Evolutionary conservation across 768 basidiomycete species (phyloP).

Genomic region (Pleurotus platypus): DNA sequence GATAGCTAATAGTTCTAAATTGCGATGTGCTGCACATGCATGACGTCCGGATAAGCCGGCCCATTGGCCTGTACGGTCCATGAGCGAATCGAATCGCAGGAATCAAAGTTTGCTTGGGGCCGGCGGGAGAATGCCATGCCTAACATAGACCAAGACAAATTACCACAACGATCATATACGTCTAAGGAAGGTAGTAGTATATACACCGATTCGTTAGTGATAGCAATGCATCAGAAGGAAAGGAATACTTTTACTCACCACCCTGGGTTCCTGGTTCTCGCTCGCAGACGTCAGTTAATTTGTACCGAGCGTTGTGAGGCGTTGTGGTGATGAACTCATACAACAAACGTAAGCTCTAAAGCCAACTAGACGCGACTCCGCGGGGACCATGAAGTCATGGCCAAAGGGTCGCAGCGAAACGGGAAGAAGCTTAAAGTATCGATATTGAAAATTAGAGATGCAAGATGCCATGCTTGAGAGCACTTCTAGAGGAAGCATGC

Average conservation of each 20-base stretch:
- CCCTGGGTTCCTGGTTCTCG: background rate
- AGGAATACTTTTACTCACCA: background rate
- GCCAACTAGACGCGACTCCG: background rate
- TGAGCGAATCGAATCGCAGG: background rate
- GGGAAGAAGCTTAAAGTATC: constrained; percentile 1
- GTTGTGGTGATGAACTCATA: background rate
- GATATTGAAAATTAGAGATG: background rate
- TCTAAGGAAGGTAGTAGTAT: background rate
- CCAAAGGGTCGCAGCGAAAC: background rate
- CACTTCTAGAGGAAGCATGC: background rate
- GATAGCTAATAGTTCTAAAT: background rate
- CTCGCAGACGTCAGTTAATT: background rate
- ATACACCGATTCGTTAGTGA: background rate
- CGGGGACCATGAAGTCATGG: constrained; percentile 1
- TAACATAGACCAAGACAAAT: background rate
- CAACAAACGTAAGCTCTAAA: background rate
- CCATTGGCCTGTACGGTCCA: background rate
- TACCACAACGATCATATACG: background rate
- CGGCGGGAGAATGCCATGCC: constrained; percentile 6
- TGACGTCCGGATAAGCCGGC: background rate
- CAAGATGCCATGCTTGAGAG: background rate
- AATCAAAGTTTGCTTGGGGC: constrained; percentile 1
- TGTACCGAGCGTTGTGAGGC: background rate
- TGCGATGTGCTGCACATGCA: background rate
- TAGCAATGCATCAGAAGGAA: background rate